Evolutionary conservation across 352 stramenopile genomes (phyloP), one percentile per base, ranked within the genome.

Genomic region (Phytophthora hibernalis): DNA sequence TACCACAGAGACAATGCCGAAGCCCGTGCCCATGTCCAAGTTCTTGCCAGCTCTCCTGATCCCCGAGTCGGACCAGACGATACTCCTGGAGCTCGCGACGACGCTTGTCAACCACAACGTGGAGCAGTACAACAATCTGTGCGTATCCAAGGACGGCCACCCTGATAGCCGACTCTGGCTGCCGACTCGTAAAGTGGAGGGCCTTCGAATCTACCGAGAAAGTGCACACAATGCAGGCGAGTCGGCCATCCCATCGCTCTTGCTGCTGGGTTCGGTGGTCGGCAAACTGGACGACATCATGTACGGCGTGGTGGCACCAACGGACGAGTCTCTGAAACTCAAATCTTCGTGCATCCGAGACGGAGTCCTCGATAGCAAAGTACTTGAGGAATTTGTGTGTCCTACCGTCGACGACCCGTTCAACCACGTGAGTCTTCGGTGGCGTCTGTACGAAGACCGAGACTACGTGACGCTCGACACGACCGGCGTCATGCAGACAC

Each of bases 401-500:
- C 68, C 74, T 3, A 77, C 54, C 1, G 31, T 67, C 0, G 61
- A 78, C n/a, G 65, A 81, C 16, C 70, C 74, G 30, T 75, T 79
- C 55, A 70, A 72, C 49, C 54, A 70, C 58, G 61, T 75, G 24
- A 74, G 57, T 43, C 50, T 82, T 44, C 64, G 74, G 48, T 82
- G 74, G 74, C 48, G 68, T 16, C 51, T 77, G 12, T 76, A 74
- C 43, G 59, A 79, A 26, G 58, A 70, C 33, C 68, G 72, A 5
- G 72, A 80, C 65, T 77, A 70, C 50, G 73, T 78, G 48, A 78
- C 63, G 8, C 68, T 80, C 33, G 72, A 80, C 28, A 69, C 72
- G 3, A 73, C 69, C 18, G 68, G 72, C 2, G 66, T 67, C 26
- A 65, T 76, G 35, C 16, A 59, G 5, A 69, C 72, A 7, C 16